Evolutionary conservation across 352 stramenopile species (phyloP).

Genomic region (Vaucheria bursata): DNA sequence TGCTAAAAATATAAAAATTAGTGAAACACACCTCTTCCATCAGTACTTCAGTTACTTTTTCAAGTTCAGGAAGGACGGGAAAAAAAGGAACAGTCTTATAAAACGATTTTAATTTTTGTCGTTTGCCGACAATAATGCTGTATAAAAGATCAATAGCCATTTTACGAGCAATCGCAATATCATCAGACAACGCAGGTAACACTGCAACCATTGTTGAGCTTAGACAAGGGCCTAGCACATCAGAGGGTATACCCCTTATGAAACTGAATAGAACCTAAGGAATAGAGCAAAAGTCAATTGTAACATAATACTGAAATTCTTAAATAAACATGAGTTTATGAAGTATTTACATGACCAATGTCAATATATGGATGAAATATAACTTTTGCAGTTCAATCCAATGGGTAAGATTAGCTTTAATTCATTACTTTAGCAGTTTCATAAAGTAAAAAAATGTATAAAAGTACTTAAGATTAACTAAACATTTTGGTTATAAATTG

Average conservation of each 20-base stretch:
- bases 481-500: too few relatives aligned
- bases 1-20: too few relatives aligned
- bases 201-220: background rate
- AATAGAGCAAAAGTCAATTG: too few relatives aligned
- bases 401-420: too few relatives aligned
- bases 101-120: slow-evolving; percentile 6
- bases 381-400: too few relatives aligned
- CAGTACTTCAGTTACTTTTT: slow-evolving; percentile 21
- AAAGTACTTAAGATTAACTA: too few relatives aligned
- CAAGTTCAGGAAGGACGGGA: slow-evolving; percentile 23
- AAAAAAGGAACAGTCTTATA: slow-evolving; percentile 35
- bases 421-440: too few relatives aligned
- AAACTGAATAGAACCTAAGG: background rate
- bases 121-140: slow-evolving; percentile 25
- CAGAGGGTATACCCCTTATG: background rate
- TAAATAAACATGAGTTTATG: too few relatives aligned
- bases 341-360: too few relatives aligned
- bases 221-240: background rate
- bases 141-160: slow-evolving; percentile 20
- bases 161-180: slow-evolving; percentile 9
- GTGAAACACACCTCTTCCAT: slow-evolving; percentile 14
- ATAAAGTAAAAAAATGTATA: too few relatives aligned
- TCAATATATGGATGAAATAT: too few relatives aligned
- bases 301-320: too few relatives aligned
- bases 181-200: background rate